Evolutionary conservation across 306 rosid species (phyloP).

Genomic region (Hippophae tibetana): DNA sequence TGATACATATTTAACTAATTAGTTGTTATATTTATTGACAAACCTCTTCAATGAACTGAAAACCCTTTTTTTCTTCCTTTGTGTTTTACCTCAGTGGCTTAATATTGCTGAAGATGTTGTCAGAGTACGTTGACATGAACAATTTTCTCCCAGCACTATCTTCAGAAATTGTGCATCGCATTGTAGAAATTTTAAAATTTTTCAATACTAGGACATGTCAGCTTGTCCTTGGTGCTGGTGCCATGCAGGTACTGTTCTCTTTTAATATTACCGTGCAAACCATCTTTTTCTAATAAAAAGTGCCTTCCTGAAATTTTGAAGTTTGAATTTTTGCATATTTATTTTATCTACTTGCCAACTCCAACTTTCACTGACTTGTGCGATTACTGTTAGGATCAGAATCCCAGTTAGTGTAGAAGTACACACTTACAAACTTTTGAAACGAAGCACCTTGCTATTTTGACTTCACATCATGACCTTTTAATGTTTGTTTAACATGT

Average conservation of each 20-base stretch:
- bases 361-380: conserved; percentile 8
- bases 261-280: too few relatives aligned
- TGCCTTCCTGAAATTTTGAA: neutral
- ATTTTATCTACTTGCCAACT: neutral
- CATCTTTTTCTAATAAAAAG: conserved; percentile 2
- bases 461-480: too few relatives aligned
- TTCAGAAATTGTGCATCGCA: conserved; percentile 91
- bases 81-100: conserved; percentile 61
- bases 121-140: conserved; percentile 89
- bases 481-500: too few relatives aligned
- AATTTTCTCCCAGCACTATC: conserved; percentile 69
- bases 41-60: neutral
- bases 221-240: conserved; percentile 99
- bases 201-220: conserved; percentile 98
- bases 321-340: neutral
- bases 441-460: too few relatives aligned
- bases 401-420: neutral
- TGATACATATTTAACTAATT: neutral
- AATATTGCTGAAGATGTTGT: conserved; percentile 91
- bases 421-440: too few relatives aligned
- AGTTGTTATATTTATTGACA: neutral
- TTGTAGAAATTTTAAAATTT: conserved; percentile 85
- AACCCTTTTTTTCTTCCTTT: conserved; percentile 8
- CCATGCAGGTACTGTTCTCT: conserved; percentile 76
- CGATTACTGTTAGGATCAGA: neutral